phyloP scores from a whole-genome alignment of 495 filamentous ascomycete species.

The Aspergillus kassunensis region DNA sequence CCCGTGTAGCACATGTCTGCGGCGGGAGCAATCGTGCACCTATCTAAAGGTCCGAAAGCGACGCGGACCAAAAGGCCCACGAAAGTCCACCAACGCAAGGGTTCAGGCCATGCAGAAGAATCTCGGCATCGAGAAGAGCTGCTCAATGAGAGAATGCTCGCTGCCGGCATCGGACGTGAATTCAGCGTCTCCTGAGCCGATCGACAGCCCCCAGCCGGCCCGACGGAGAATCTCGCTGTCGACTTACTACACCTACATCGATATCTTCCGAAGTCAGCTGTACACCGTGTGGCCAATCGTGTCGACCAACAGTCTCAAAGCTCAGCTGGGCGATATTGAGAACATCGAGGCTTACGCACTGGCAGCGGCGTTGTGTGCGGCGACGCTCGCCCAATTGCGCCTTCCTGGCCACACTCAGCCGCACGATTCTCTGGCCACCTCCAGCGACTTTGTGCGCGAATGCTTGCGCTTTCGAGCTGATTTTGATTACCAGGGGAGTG shows the following conservation, averaged over 20 bases:
- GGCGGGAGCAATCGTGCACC: slow-evolving; percentile 9
- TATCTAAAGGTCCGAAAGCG: slow-evolving; percentile 12
- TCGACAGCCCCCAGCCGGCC: neutral
- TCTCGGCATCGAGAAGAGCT: slow-evolving; percentile 7
- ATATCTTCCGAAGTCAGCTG: slow-evolving; percentile 10
- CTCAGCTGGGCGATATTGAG: neutral
- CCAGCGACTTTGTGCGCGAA: slow-evolving; percentile 8
- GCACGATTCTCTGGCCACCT: neutral
- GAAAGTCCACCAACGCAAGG: slow-evolving; percentile 2
- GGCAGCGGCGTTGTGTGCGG: slow-evolving; percentile 9
- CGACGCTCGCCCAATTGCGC: slow-evolving; percentile 9
- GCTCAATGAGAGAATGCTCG: slow-evolving; percentile 1
- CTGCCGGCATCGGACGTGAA: neutral
- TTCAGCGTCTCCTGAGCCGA: neutral
- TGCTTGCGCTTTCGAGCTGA: slow-evolving; percentile 3
- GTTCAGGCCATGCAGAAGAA: slow-evolving; percentile 8
- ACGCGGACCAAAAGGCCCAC: slow-evolving; percentile 10
- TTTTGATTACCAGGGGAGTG: neutral
- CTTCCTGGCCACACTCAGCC: neutral
- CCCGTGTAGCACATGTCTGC: slow-evolving; percentile 10
- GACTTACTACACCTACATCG: slow-evolving; percentile 13
- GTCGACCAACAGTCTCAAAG: slow-evolving; percentile 7
- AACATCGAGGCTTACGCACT: neutral
- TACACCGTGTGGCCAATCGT: slow-evolving; percentile 14
- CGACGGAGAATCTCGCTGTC: slow-evolving; percentile 4